Evolutionary conservation across 768 basidiomycete genomes (phyloP).

Genomic region (Termitomyces sp.): DNA sequence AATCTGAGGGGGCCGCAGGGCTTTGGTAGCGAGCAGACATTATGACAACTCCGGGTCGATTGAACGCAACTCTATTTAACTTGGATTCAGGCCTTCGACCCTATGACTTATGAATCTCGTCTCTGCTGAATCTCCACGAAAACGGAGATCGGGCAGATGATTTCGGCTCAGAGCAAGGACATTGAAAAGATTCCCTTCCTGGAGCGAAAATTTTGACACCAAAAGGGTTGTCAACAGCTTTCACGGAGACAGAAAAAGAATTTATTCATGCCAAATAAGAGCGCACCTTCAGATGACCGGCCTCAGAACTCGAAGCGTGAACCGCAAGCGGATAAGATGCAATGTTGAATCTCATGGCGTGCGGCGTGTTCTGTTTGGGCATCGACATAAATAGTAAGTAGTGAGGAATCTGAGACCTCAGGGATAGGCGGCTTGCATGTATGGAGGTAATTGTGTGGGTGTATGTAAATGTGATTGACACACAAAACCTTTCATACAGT

Average conservation of each 20-base stretch:
- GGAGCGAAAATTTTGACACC: neutral
- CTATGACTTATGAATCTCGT: neutral
- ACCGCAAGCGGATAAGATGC: neutral
- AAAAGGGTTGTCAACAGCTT: neutral
- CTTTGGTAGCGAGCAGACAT: conserved; percentile 44
- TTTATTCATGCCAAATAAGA: neutral
- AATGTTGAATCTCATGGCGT: neutral
- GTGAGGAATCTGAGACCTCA: neutral
- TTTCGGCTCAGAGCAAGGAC: neutral
- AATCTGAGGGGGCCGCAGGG: conserved; percentile 60
- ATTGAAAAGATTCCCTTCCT: neutral
- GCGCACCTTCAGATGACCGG: neutral
- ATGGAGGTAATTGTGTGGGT: neutral
- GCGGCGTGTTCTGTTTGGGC: neutral
- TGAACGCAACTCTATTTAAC: conserved; percentile 1
- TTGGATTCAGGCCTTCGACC: neutral
- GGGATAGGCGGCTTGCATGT: neutral
- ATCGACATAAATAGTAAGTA: neutral
- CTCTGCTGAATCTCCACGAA: neutral
- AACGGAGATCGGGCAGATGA: neutral
- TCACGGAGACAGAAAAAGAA: neutral
- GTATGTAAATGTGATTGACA: neutral
- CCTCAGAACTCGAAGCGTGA: neutral
- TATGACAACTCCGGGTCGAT: neutral
- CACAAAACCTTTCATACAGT: neutral